Evolutionary conservation across 208 protist species (phyloP).

Genomic region (Trypanosoma conorhini): DNA sequence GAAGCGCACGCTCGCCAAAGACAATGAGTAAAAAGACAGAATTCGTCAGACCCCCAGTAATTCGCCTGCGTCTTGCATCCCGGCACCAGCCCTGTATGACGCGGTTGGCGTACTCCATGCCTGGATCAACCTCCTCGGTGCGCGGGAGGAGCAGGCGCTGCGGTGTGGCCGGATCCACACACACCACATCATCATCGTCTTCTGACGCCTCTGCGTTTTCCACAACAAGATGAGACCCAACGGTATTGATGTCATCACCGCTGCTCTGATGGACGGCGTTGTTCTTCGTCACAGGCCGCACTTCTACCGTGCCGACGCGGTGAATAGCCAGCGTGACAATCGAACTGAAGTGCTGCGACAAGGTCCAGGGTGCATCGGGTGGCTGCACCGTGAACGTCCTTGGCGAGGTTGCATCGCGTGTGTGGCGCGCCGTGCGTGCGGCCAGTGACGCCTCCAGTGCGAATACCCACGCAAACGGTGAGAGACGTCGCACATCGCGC

Average conservation of each 20-base stretch:
- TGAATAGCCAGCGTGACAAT: slow-evolving; percentile 75
- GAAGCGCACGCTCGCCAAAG: slow-evolving; percentile 36
- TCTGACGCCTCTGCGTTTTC: slow-evolving; percentile 32
- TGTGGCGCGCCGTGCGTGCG: slow-evolving; percentile 31
- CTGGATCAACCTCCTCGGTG: slow-evolving; percentile 50
- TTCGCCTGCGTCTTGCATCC: slow-evolving; percentile 21
- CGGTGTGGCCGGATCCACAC: slow-evolving; percentile 4
- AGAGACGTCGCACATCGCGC: slow-evolving; percentile 38
- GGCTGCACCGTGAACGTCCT: background rate
- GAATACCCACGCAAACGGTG: slow-evolving; percentile 61
- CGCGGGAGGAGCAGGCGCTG: slow-evolving; percentile 43
- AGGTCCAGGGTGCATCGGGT: slow-evolving; percentile 77
- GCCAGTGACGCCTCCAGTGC: slow-evolving; percentile 49
- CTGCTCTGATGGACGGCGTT: background rate
- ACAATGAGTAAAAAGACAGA: slow-evolving; percentile 45
- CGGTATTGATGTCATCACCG: background rate
- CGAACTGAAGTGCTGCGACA: slow-evolving; percentile 71
- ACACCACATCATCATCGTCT: slow-evolving; percentile 35
- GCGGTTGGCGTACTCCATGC: slow-evolving; percentile 57
- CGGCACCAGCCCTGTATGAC: slow-evolving; percentile 60
- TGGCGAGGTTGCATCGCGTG: slow-evolving; percentile 15
- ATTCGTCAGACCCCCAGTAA: background rate
- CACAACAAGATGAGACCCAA: slow-evolving; percentile 26
- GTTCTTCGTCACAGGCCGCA: background rate
- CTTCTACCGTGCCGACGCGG: slow-evolving; percentile 53